phyloP scores from a whole-genome alignment of 805 yeast species.

The Lipomyces lipofer region DNA sequence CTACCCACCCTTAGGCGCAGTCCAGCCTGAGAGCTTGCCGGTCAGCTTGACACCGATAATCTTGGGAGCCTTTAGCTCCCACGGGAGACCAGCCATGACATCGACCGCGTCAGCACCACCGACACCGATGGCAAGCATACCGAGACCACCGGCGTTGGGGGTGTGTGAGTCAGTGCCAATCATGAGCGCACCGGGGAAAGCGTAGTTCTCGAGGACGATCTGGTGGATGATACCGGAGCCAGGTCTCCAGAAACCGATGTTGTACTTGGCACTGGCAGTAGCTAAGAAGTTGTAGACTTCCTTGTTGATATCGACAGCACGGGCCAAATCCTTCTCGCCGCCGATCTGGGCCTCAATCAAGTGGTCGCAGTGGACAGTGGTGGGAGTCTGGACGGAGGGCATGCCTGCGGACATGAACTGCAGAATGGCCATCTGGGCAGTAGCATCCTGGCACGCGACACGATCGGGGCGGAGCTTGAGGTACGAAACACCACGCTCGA shows the following conservation, averaged over 20 bases:
- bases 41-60: constrained; percentile 90
- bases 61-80: constrained; percentile 99
- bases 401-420: constrained; percentile 98
- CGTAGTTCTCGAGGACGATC: constrained; percentile 93
- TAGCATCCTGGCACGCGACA: constrained; percentile 99
- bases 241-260: constrained; percentile 98
- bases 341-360: constrained; percentile 95
- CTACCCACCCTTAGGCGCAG: constrained; percentile 85
- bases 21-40: constrained; percentile 89
- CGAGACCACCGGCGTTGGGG: constrained; percentile 98
- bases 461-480: constrained; percentile 94
- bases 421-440: constrained; percentile 98
- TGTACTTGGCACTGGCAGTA: constrained; percentile 90
- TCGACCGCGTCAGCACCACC: constrained; percentile 99
- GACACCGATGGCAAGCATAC: constrained; percentile 98
- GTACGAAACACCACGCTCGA: constrained; percentile 81
- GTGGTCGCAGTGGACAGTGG: constrained; percentile 97
- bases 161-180: constrained; percentile 98
- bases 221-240: constrained; percentile 99
- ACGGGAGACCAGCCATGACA: constrained; percentile 93
- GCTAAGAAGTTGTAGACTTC: constrained; percentile 95
- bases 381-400: constrained; percentile 85
- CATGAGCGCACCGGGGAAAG: constrained; percentile 96
- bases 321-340: constrained; percentile 76
- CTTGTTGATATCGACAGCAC: constrained; percentile 81